Conservation (phyloP, 352 stramenopile species). For the Pythium rishiriense region DNA sequence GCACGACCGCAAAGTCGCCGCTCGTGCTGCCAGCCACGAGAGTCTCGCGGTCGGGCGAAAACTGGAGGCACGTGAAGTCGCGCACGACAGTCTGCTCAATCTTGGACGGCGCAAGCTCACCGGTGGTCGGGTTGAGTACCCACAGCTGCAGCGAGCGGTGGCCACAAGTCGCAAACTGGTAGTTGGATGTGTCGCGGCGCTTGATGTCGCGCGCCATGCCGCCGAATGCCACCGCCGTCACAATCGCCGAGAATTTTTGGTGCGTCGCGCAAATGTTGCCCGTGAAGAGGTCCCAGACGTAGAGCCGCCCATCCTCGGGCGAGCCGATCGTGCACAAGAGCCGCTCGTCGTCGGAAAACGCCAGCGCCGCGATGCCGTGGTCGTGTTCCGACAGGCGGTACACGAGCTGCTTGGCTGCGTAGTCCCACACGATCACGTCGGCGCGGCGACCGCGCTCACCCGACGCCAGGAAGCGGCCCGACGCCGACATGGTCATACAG, state of each 20-base stretch:
- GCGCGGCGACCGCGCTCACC: conserved; percentile 78
- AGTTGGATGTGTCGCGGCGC: conserved; percentile 80
- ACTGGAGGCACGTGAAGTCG: conserved; percentile 85
- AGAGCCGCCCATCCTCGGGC: conserved; percentile 81
- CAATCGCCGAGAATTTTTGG: conserved; percentile 62
- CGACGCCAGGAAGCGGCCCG: conserved; percentile 79
- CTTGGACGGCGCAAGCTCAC: conserved; percentile 68
- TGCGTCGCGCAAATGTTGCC: conserved; percentile 88
- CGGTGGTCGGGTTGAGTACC: conserved; percentile 83
- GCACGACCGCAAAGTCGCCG: conserved; percentile 84
- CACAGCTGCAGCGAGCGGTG: conserved; percentile 80
- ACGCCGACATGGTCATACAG: conserved; percentile 77
- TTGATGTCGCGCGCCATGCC: conserved; percentile 91
- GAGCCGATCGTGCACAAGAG: conserved; percentile 81
- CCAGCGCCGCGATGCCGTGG: conserved; percentile 77
- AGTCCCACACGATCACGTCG: conserved; percentile 92
- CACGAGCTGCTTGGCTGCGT: conserved; percentile 54
- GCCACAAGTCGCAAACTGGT: conserved; percentile 89
- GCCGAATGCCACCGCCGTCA: conserved; percentile 72
- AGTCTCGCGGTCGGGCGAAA: conserved; percentile 77
- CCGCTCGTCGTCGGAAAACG: conserved; percentile 91
- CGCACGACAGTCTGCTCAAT: conserved; percentile 76
- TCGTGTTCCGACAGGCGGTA: conserved; percentile 92
- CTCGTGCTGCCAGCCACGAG: conserved; percentile 86
- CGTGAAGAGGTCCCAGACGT: conserved; percentile 90